Percentiles rank a stretch among this genome's conserved stretches.
Conservation (phyloP, 176 grass and related monocot species). For the Musa beccarii region DNA sequence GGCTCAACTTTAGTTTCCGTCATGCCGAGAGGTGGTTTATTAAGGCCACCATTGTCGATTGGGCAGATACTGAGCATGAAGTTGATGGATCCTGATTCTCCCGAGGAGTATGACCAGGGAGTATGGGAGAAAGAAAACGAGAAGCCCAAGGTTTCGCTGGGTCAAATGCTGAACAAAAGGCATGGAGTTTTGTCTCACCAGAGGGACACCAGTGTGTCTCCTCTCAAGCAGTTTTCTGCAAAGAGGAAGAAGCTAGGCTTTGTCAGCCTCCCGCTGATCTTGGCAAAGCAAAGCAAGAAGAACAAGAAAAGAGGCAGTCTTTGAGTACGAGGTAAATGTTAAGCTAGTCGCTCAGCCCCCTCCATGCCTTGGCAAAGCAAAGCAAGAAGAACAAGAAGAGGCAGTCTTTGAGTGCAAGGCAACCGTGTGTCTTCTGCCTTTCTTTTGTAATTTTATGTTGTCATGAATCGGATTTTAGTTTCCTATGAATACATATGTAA, state of each 20-base stretch:
- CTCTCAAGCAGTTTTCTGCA: slow-evolving; percentile 22
- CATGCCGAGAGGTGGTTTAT: slow-evolving; percentile 20
- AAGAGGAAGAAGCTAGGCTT: slow-evolving; percentile 82
- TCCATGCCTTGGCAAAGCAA: too few species aligned
- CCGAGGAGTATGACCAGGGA: slow-evolving; percentile 39
- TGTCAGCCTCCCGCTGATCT: slow-evolving; percentile 47
- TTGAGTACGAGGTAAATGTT: slow-evolving; percentile 5
- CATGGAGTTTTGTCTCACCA: slow-evolving; percentile 10
- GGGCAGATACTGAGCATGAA: slow-evolving; percentile 95
- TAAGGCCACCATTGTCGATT: slow-evolving; percentile 52
- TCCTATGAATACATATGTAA: too few species aligned
- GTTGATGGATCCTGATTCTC: slow-evolving; percentile 28
- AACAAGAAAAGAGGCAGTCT: slow-evolving; percentile 76
- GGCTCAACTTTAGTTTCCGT: slow-evolving; percentile 29
- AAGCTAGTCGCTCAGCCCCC: too few species aligned
- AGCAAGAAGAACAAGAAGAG: too few species aligned
- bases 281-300: slow-evolving; percentile 59
- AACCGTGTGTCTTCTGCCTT: too few species aligned
- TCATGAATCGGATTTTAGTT: too few species aligned
- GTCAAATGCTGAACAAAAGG: slow-evolving; percentile 74
- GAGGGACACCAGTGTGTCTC: slow-evolving; percentile 17
- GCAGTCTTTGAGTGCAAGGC: too few species aligned
- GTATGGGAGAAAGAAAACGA: slow-evolving; percentile 40
- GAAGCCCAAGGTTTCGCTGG: slow-evolving; percentile 48
- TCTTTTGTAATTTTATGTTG: too few species aligned